phyloP scores from a whole-genome alignment of 257 asterid genomes.

The Orobanche coerulescens region DNA sequence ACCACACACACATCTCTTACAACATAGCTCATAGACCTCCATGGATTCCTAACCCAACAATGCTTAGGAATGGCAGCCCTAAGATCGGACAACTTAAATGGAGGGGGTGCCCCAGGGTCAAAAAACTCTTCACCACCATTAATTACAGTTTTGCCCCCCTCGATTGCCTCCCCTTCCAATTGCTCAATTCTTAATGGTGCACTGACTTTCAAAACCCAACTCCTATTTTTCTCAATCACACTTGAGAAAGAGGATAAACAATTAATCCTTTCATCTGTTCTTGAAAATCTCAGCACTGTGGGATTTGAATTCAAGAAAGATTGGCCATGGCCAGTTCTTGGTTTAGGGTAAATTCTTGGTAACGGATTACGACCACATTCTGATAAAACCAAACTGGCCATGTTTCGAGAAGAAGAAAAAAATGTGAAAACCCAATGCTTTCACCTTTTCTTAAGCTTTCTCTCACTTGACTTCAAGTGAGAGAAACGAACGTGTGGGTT shows the following conservation, averaged over 20 bases:
- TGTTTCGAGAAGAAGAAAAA: background rate
- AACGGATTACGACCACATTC: slow-evolving; percentile 40
- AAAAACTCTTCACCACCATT: slow-evolving; percentile 22
- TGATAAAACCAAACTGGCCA: slow-evolving; percentile 40
- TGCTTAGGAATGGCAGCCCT: slow-evolving; percentile 87
- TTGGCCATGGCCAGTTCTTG: slow-evolving; percentile 28
- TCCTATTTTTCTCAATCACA: slow-evolving; percentile 33
- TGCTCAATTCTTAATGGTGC: slow-evolving; percentile 50
- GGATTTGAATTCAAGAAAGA: slow-evolving; percentile 19
- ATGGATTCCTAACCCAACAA: slow-evolving; percentile 91
- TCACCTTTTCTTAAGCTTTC: background rate
- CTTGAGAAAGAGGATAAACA: slow-evolving; percentile 17
- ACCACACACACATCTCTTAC: slow-evolving; percentile 70
- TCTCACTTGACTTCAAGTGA: background rate
- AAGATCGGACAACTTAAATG: slow-evolving; percentile 68
- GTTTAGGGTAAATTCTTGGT: slow-evolving; percentile 36
- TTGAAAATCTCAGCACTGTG: slow-evolving; percentile 33
- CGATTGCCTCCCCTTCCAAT: slow-evolving; percentile 35
- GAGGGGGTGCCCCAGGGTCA: slow-evolving; percentile 79
- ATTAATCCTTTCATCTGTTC: slow-evolving; percentile 19
- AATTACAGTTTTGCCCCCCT: slow-evolving; percentile 3
- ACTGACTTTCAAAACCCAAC: slow-evolving; percentile 73
- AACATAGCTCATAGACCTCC: slow-evolving; percentile 86
- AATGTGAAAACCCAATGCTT: background rate
- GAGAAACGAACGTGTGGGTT: background rate